These are phyloP conservation scores for Lantana camara DNA, from an alignment of 257 asterid genomes.

Conservation along the genomic window DNA sequence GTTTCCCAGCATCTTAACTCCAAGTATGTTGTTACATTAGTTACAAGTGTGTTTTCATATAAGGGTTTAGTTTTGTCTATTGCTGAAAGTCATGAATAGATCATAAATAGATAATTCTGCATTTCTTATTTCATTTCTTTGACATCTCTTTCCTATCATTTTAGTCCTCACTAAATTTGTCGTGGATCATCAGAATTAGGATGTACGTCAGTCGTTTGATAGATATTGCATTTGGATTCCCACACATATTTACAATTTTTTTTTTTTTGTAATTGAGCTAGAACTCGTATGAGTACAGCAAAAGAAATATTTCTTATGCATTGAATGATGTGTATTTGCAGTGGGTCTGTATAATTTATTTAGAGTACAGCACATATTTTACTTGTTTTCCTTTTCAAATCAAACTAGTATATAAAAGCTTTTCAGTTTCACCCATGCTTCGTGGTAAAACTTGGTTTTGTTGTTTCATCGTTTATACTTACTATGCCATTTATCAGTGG, in stretches of 20 bases:
- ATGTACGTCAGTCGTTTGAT: neutral
- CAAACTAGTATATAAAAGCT: too few species aligned
- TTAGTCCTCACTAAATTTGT: neutral
- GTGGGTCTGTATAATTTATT: neutral
- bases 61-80: conserved; percentile 1
- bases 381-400: too few species aligned
- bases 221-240: conserved; percentile 14
- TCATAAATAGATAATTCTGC: conserved; percentile 1
- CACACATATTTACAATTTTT: neutral
- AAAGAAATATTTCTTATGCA: neutral
- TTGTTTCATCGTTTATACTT: conserved; percentile 15
- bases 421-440: neutral
- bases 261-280: conserved; percentile 11
- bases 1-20: conserved; percentile 90
- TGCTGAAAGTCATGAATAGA: conserved; percentile 12
- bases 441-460: conserved; percentile 15
- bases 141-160: conserved; percentile 3
- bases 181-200: conserved; percentile 13
- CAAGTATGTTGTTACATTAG: conserved; percentile 50
- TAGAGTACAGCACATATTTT: too few species aligned
- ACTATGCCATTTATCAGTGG: conserved; percentile 53
- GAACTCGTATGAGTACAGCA: conserved; percentile 9
- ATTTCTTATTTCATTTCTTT: conserved; percentile 6
- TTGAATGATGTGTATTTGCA: neutral
- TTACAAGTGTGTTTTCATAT: conserved; percentile 11